Evolutionary conservation across 371 early-diverging fungal genomes (phyloP), one percentile per base, ranked within the genome.

Genomic region (Mucor mucedo): DNA sequence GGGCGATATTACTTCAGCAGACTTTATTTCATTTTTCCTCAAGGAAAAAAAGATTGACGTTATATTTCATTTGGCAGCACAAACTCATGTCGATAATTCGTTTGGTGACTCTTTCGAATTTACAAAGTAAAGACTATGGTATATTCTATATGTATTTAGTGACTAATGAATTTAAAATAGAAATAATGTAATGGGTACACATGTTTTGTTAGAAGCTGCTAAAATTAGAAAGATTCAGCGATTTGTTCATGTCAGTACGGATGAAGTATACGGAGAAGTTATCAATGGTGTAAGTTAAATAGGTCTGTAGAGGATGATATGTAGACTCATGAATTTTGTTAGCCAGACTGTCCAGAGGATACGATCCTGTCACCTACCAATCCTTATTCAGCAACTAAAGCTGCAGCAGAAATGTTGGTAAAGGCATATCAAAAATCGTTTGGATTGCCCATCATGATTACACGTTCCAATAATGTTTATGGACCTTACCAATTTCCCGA

Each of bases 11-110:
- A 89, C 89, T 2, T 87, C 88, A 14, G 70, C 80, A 5, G 89
- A 89, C 52, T 86, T 91, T 52, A 87, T 92, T 66, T 77, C 83
- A 27, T 87, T 85, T 58, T 75, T 92, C 21, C 70, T 94, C 44
- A 73, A 73, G 16, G 88, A 91, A 60, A 84, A 92, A 62, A 68
- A 80, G 60, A 91, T 95, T 48, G 91, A 93, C 65, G 87, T 87
- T 11, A 88, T 95, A 39, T 76, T 93, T 59, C 94, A 95, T 68
- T 76, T 93, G 39, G 95, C 95, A 5, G 94, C 95, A 21, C 92
- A 92, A 63, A 90, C 93, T 0, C 92, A 93, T 72, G 95, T 95
- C 14, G 93, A 95, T 76, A 92, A 93, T 70, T 95, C 95, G n/a
- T 88, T 88, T 76, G 92, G 92, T 8, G 88, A 92, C 70, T 92